Base-by-base conservation (phyloP, 805 yeast genomes). In the Starmerella davenportii region DNA sequence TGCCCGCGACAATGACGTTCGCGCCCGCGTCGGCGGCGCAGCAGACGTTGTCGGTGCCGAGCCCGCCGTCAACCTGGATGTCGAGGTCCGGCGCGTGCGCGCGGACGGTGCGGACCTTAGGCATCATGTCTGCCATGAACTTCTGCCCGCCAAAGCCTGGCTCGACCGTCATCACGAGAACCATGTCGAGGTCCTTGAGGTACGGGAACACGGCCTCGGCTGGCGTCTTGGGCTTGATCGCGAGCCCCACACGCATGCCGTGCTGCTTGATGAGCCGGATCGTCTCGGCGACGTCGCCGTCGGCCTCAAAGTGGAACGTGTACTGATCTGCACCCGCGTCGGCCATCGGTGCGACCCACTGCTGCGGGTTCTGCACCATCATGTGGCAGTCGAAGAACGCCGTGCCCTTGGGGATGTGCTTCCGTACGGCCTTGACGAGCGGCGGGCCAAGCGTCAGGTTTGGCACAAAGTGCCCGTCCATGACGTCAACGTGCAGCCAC, bases 381-480 rank as follows among this genome's bases (percentile, higher is more conserved):
- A 90, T 85, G 61, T 90, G 98, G 61, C 96, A 87, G 58, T 90
- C 98, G 54, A 90, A 87, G 50, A 70, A 71, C 4, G 66, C 66
- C 44, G 63, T 66, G 16, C 68, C 68, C 53, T 76, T 66, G 37
- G 96, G 94, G 34, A 84, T 70, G 25, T 73, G 72, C 45, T 73
- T 69, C 51, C 95, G 72, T 54, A 85, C 69, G 25, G 80, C 72
- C 40, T 73, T 62, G 36, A 85, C 84, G 39, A 87, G 72, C 40
- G 94, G 94, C 28, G 93, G 82, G 20, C 99, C 99, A 52, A 90
- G 65, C 1, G 95, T 76, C 48, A 90, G 77, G 63, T 90, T 90
- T 48, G 98, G 98, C 36, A 90, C 99, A 56, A 90, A 90, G 60
- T 87, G 85, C 36, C 98, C 98, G 57, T 90, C 99, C 99, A 90